Evolutionary conservation across 306 rosid species (phyloP).

Genomic region (Rosa multiflora): DNA sequence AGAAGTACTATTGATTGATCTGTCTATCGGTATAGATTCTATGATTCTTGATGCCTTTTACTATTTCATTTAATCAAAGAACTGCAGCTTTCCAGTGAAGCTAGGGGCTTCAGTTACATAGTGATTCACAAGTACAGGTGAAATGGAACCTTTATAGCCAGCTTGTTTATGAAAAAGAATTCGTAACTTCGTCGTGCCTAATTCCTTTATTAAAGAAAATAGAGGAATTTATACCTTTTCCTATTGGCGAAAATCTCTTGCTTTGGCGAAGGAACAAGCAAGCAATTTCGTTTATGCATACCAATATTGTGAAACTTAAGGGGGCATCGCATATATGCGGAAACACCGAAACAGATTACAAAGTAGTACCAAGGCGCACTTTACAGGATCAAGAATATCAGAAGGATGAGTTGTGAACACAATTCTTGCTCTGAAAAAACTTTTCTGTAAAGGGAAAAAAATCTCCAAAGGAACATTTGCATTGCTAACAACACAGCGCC

Average conservation of each 20-base stretch:
- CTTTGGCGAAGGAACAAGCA: neutral
- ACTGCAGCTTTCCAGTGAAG: neutral
- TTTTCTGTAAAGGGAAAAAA: neutral
- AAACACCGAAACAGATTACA: no score
- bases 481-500: neutral
- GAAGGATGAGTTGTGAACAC: neutral
- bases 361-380: neutral
- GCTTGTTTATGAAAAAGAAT: neutral
- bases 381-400: neutral
- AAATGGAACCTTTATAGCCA: neutral
- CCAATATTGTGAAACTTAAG: no score
- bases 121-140: neutral
- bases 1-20: neutral
- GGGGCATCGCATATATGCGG: no score
- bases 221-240: neutral
- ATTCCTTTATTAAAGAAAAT: neutral
- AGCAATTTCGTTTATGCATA: no score
- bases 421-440: neutral
- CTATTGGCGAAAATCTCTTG: neutral
- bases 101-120: neutral
- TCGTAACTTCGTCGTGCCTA: neutral
- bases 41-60: neutral
- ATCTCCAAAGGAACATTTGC: neutral
- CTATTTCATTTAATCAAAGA: constrained; percentile 1
- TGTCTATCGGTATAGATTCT: constrained; percentile 6